These are phyloP conservation scores for Podospora sp. DNA, from an alignment of 495 filamentous ascomycete genomes.

Conservation along the genomic window DNA sequence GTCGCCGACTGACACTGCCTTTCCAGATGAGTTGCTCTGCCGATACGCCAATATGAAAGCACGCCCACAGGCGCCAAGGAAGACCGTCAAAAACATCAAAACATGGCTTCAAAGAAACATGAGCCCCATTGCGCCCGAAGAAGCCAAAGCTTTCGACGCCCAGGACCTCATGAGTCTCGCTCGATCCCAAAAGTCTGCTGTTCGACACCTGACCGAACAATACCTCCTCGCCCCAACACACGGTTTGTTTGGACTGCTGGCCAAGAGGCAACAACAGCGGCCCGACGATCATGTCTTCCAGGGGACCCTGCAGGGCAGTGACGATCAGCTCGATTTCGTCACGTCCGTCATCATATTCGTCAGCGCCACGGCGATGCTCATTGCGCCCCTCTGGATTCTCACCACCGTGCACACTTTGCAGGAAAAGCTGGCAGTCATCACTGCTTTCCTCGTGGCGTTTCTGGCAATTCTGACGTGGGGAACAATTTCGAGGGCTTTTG, in stretches of 20 bases:
- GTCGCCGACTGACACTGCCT: not conserved
- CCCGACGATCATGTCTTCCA: not conserved
- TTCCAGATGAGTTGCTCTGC: conserved; percentile 1
- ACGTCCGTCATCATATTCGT: conserved; percentile 1
- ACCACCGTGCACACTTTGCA: not conserved
- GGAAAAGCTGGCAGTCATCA: conserved; percentile 6
- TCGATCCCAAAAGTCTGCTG: not conserved
- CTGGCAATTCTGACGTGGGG: conserved; percentile 7
- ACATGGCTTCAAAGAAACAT: not conserved
- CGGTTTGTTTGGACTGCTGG: not conserved
- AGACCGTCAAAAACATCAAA: not conserved
- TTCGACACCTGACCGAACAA: not conserved
- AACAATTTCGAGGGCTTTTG: conserved; percentile 1
- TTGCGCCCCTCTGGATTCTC: conserved; percentile 9
- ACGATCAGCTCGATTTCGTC: not conserved
- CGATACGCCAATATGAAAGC: not conserved
- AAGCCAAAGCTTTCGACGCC: not conserved
- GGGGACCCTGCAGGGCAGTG: not conserved
- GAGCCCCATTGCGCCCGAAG: not conserved
- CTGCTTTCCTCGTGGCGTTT: not conserved
- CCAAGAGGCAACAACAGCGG: not conserved
- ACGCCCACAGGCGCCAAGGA: not conserved
- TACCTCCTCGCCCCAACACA: not conserved
- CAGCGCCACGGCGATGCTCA: conserved; percentile 7
- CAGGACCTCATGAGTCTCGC: not conserved